Evolutionary conservation across 1,139 yeast species (phyloP).

Genomic region (Meyerozyma carpophila): DNA sequence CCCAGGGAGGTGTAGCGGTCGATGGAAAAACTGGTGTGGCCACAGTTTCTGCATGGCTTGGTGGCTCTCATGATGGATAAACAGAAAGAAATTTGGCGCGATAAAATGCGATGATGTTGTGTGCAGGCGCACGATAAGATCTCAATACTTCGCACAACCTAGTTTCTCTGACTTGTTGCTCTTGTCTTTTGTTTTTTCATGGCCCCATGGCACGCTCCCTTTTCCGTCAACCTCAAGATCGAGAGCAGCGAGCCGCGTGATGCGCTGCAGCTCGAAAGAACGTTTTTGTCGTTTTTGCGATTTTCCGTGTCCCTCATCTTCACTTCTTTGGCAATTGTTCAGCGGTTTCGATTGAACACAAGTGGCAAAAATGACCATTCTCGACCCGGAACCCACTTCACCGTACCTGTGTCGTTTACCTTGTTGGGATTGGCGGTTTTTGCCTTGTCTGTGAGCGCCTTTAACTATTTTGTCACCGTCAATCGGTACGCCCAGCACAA

Average conservation of each 20-base stretch:
- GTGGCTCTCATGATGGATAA: slow-evolving; percentile 9
- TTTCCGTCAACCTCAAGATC: slow-evolving; percentile 32
- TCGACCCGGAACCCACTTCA: slow-evolving; percentile 12
- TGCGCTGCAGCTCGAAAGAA: slow-evolving; percentile 56
- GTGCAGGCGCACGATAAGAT: neutral
- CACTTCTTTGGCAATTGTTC: slow-evolving; percentile 46
- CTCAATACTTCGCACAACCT: too few relatives aligned
- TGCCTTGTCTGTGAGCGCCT: slow-evolving; percentile 35
- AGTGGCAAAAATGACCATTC: slow-evolving; percentile 8
- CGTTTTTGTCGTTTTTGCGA: slow-evolving; percentile 49
- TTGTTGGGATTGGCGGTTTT: slow-evolving; percentile 36
- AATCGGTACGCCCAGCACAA: slow-evolving; percentile 38
- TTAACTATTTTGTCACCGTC: slow-evolving; percentile 45
- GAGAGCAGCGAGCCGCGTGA: slow-evolving; percentile 56
- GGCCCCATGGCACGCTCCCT: slow-evolving; percentile 10
- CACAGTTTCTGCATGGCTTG: slow-evolving; percentile 28
- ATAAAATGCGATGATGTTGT: neutral
- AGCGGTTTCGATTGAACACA: slow-evolving; percentile 46
- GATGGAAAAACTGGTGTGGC: slow-evolving; percentile 25
- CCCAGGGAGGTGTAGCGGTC: slow-evolving; percentile 45
- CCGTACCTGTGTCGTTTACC: slow-evolving; percentile 32
- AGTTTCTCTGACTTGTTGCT: too few relatives aligned
- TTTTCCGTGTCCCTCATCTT: slow-evolving; percentile 47
- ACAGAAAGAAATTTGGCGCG: neutral
- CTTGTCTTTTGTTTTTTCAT: too few relatives aligned